Evolutionary conservation across 2,329 filamentous ascomycete species (phyloP).

Genomic region (Lachnellula hyalina): DNA sequence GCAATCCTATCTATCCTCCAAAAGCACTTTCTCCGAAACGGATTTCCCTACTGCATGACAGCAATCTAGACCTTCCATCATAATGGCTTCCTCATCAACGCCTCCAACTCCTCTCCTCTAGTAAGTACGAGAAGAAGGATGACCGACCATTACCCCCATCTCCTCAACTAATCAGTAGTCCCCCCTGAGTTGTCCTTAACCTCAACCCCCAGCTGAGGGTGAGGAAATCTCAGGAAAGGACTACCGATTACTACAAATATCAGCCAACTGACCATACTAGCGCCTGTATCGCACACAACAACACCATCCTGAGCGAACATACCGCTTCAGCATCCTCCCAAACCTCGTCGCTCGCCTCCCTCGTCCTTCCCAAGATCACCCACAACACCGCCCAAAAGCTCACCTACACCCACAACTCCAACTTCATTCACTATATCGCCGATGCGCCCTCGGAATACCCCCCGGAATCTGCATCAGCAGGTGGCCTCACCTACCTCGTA

Average conservation of each 20-base stretch:
- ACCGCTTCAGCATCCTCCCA: constrained; percentile 78
- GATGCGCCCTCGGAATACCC: constrained; percentile 68
- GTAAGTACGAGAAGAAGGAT: constrained; percentile 40
- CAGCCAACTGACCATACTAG: constrained; percentile 39
- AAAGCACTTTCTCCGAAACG: not conserved
- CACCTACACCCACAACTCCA: constrained; percentile 85
- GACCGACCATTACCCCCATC: not conserved
- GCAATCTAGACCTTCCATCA: constrained; percentile 12
- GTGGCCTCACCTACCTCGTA: constrained; percentile 86
- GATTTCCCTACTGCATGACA: constrained; percentile 1
- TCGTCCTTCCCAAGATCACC: constrained; percentile 92
- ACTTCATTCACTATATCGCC: constrained; percentile 94
- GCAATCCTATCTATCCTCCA: not conserved
- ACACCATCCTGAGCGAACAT: constrained; percentile 89
- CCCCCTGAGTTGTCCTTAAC: too few relatives aligned
- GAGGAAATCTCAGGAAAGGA: too few relatives aligned
- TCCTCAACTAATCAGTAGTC: not conserved
- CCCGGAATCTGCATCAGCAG: constrained; percentile 52
- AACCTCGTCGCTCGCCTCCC: constrained; percentile 79
- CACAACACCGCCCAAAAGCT: constrained; percentile 79
- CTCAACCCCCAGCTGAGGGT: too few relatives aligned
- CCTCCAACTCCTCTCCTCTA: constrained; percentile 66
- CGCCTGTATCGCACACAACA: constrained; percentile 89
- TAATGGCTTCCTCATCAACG: constrained; percentile 68
- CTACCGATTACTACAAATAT: not conserved